Evolutionary conservation across 1,139 yeast species (phyloP).

Genomic region (Pichia sp.): DNA sequence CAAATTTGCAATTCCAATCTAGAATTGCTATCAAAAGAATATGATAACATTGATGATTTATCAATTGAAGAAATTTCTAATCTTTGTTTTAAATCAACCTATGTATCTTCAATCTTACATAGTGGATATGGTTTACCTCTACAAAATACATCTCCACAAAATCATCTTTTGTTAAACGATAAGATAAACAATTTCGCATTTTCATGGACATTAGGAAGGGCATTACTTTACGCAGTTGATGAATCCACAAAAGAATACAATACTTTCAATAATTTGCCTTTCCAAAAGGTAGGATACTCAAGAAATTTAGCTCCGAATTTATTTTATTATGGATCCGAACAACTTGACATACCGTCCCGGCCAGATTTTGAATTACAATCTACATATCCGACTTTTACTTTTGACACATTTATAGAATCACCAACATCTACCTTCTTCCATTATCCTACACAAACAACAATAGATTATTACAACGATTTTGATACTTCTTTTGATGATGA

Average conservation of each 20-base stretch:
- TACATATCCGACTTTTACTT: conserved; percentile 14
- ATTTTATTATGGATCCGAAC: conserved; percentile 50
- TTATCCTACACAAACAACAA: conserved; percentile 1
- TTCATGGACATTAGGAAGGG: conserved; percentile 83
- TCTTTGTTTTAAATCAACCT: conserved; percentile 63
- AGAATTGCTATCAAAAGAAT: conserved; percentile 8
- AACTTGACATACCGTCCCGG: conserved; percentile 37
- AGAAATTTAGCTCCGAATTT: conserved; percentile 45
- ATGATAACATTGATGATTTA: conserved; percentile 29
- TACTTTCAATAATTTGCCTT: conserved; percentile 10
- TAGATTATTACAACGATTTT: conserved; percentile 2
- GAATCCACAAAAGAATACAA: conserved; percentile 21
- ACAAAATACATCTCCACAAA: conserved; percentile 8
- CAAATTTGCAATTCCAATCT: conserved; percentile 26
- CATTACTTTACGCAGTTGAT: conserved; percentile 48
- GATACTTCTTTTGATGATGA: conserved; percentile 1
- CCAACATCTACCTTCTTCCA: too few relatives aligned
- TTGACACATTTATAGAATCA: background rate
- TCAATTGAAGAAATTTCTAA: conserved; percentile 39
- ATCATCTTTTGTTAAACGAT: conserved; percentile 50
- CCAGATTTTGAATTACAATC: conserved; percentile 37
- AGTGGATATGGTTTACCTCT: conserved; percentile 70
- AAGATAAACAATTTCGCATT: conserved; percentile 51
- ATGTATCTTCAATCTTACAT: conserved; percentile 67
- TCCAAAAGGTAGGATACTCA: conserved; percentile 38